Base-by-base conservation (phyloP, 352 stramenopile species). In the Pythium dissimile region DNA sequence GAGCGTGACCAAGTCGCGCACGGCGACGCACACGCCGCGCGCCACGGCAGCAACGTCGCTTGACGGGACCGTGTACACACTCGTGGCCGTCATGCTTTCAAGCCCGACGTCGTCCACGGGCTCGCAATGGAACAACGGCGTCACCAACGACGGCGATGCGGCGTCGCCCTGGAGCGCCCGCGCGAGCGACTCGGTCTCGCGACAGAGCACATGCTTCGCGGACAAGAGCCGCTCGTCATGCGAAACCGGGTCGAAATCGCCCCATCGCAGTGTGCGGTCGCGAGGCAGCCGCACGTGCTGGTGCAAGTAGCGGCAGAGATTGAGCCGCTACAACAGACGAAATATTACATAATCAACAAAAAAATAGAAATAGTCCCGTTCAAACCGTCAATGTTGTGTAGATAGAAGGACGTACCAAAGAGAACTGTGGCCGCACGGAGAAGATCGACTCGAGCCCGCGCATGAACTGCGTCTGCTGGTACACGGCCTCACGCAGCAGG, bases 51-150 rank as follows among this genome's bases (percentile, higher is more conserved):
- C 51, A 3, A 75, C 1, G 55, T 66, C 24, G 59, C 45, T 31
- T 15, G 67, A 73, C 26, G 73, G 65, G 43, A 79, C 59, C 10
- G 67, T 54, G 43, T 73, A 78, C 45, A 73, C 64, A 16, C 62
- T 45, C 0, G 49, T 57, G 28, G 66, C 67, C 13, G 64, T 73
- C 13, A 58, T 37, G 50, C 35, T 41, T 23, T 32, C 20, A 7
- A 37, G 11, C 27, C 30, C 37, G 24, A 24, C 13, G 48, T 44
- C 32, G 30, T 34, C 26, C 18, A 56, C 15, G 3, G 20, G 48
- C 20, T 58, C 37, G 18, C 30, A 42, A n/a, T 58, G 35, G 21
- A 58, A 34, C 20, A 27, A 47, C 16, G 49, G 49, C 23, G 18
- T 20, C 6, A 23, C 7, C 6, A 24, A 9, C 4, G 37, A 34